These are phyloP conservation scores for Dryas alaskensis DNA, from an alignment of 306 rosid genomes.

Conservation along the genomic window DNA sequence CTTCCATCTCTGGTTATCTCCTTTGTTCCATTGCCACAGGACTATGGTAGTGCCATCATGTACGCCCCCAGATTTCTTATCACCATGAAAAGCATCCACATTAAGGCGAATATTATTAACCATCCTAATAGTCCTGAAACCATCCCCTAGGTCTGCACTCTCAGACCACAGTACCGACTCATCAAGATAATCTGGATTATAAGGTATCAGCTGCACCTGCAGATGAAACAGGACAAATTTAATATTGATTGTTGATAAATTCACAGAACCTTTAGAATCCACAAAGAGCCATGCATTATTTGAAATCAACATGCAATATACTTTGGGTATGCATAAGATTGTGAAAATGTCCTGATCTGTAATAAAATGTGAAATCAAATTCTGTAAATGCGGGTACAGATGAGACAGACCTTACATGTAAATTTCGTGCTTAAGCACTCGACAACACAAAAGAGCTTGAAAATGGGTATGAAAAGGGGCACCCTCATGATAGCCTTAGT, in stretches of 20 bases:
- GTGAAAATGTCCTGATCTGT: neutral
- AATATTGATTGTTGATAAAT: neutral
- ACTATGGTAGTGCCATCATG: conserved; percentile 73
- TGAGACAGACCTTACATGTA: neutral
- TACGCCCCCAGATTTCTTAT: conserved; percentile 75
- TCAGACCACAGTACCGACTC: conserved; percentile 77
- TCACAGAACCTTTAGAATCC: neutral
- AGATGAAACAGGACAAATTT: conserved; percentile 16
- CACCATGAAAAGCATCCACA: conserved; percentile 81
- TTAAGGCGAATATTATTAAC: conserved; percentile 68
- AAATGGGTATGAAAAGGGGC: neutral
- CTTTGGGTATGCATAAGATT: neutral
- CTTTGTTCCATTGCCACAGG: conserved; percentile 74
- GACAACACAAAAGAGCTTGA: neutral
- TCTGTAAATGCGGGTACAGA: neutral
- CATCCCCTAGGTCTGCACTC: conserved; percentile 65
- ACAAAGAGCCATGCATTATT: neutral
- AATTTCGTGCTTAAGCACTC: neutral
- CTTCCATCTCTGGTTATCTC: conserved; percentile 83
- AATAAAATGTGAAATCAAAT: too few species aligned
- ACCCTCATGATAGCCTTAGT: neutral
- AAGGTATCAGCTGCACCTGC: conserved; percentile 63
- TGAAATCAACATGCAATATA: neutral
- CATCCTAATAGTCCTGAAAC: conserved; percentile 72
- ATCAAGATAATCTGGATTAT: conserved; percentile 59